Conservation (phyloP, 108 stramenopile species). For the Poteriospumella lacustris region DNA sequence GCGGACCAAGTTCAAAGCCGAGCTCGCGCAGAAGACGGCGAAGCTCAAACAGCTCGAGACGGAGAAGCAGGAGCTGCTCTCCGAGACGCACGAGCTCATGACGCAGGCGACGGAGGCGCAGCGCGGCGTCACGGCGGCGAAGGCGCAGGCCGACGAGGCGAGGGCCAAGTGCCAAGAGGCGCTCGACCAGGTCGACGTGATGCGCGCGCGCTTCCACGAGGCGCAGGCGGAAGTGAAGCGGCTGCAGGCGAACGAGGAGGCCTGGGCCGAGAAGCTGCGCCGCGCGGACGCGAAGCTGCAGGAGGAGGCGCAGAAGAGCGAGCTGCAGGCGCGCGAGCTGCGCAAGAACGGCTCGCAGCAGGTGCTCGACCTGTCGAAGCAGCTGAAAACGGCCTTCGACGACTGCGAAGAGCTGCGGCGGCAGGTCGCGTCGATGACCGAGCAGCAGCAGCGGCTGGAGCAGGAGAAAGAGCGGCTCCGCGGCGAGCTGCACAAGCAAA, state of each 20-base stretch:
- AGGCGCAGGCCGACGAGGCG: background rate
- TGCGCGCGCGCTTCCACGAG: background rate
- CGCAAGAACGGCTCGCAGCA: constrained; percentile 6
- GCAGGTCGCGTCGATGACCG: too few relatives aligned
- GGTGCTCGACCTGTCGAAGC: constrained; percentile 3
- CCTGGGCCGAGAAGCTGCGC: background rate
- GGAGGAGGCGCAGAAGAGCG: background rate
- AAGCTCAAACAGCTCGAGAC: background rate
- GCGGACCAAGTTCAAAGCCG: constrained; percentile 7
- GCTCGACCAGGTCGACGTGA: background rate
- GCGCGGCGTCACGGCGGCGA: background rate
- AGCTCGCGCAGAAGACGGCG: background rate
- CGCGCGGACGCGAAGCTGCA: background rate
- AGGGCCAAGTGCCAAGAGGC: background rate
- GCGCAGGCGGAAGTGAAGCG: background rate
- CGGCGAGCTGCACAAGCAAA: too few relatives aligned
- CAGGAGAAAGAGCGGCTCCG: too few relatives aligned
- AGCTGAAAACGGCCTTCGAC: constrained; percentile 10
- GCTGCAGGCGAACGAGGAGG: background rate
- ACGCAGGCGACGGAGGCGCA: background rate
- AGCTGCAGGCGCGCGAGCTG: background rate
- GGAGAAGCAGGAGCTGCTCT: constrained; percentile 19
- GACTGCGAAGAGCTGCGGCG: constrained; percentile 1
- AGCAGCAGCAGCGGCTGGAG: too few relatives aligned
- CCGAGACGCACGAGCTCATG: constrained; percentile 17